Conservation (phyloP, 371 early-diverging fungal genomes). For the Chytridiales sp. region DNA sequence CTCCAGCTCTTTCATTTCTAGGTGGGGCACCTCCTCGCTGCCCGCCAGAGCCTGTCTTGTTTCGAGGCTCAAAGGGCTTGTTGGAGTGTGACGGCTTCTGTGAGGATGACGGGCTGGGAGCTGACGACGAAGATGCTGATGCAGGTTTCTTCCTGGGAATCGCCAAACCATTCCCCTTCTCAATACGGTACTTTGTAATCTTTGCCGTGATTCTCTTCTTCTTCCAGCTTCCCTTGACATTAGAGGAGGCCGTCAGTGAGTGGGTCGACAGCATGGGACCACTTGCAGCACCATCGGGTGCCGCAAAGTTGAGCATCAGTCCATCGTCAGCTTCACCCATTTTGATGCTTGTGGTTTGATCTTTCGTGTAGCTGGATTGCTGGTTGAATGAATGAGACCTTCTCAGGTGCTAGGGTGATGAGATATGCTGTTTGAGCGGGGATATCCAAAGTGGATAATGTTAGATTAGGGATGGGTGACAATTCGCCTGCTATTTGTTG, state of each 20-base stretch:
- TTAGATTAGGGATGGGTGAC: too few relatives aligned
- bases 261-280: not conserved
- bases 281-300: constrained; percentile 20
- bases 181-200: constrained; percentile 14
- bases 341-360: too few relatives aligned
- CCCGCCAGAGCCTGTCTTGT: too few relatives aligned
- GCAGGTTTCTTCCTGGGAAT: not conserved
- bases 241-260: not conserved
- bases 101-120: not conserved
- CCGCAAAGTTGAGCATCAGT: constrained; percentile 17
- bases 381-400: too few relatives aligned
- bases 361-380: too few relatives aligned
- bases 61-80: not conserved
- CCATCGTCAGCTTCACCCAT: constrained; percentile 15
- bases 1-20: not conserved
- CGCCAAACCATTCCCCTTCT: constrained; percentile 2
- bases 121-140: not conserved
- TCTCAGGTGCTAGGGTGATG: too few relatives aligned
- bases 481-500: too few relatives aligned
- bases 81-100: not conserved
- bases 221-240: constrained; percentile 32
- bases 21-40: not conserved
- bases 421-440: too few relatives aligned
- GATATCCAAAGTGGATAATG: too few relatives aligned
- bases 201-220: constrained; percentile 27